phyloP scores from a whole-genome alignment of 2,329 filamentous ascomycete species.

The Colletotrichum incanum region DNA sequence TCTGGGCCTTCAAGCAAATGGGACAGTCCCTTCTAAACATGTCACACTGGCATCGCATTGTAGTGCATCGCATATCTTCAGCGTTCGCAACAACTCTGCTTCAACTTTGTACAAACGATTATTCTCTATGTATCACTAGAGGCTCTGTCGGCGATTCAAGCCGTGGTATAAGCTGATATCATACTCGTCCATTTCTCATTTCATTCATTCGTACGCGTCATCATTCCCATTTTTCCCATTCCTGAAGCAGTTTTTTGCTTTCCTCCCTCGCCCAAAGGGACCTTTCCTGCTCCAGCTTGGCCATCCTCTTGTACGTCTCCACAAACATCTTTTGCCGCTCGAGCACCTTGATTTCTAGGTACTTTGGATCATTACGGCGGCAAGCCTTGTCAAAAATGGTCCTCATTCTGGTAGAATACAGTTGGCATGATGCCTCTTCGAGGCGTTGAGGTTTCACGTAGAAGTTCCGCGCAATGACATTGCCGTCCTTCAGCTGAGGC shows the following conservation, averaged over 20 bases:
- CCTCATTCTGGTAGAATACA: slow-evolving; percentile 87
- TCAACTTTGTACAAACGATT: slow-evolving; percentile 28
- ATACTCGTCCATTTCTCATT: slow-evolving; percentile 38
- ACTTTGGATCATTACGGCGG: slow-evolving; percentile 75
- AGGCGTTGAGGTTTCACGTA: slow-evolving; percentile 72
- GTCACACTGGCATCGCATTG: neutral
- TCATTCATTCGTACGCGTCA: slow-evolving; percentile 39
- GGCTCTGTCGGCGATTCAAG: slow-evolving; percentile 8
- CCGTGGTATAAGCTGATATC: slow-evolving; percentile 35
- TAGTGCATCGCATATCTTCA: neutral
- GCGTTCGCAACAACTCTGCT: neutral
- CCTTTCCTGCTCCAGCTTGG: slow-evolving; percentile 57
- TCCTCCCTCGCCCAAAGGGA: slow-evolving; percentile 59
- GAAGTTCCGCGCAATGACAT: slow-evolving; percentile 76
- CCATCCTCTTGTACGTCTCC: slow-evolving; percentile 70
- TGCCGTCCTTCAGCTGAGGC: slow-evolving; percentile 71
- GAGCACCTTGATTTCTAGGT: slow-evolving; percentile 70
- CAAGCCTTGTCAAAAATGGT: slow-evolving; percentile 79
- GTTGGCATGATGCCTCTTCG: slow-evolving; percentile 76
- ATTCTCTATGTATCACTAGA: slow-evolving; percentile 30
- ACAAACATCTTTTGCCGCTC: slow-evolving; percentile 74
- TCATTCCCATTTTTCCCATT: slow-evolving; percentile 74
- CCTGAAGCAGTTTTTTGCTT: slow-evolving; percentile 65
- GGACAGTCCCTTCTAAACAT: neutral
- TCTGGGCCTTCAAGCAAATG: neutral